Evolutionary conservation across 192 early-diverging fungal genomes (phyloP), one percentile per base, ranked within the genome.

Genomic region (Radiomyces spectabilis): DNA sequence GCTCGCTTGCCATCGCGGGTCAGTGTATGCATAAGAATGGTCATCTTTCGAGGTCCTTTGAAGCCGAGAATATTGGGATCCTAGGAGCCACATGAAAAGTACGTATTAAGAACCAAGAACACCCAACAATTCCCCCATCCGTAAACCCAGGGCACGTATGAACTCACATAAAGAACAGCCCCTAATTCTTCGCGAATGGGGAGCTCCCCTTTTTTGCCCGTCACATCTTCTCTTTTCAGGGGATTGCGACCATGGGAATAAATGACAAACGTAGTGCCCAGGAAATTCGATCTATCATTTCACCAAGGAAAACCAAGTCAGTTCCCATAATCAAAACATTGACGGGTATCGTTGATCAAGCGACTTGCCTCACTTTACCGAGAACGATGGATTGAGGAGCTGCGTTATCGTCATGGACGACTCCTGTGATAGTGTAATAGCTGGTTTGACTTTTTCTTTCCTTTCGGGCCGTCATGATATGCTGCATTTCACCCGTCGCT

Each of bases 31-130:
- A 94, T 63, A 22, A 95, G 51, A 3, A 91, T 84, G 0, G 86
- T 88, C 87, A 95, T 95, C 64, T 88, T 92, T 18, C 94, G 83
- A 8, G 94, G 95, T 0, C 94, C 95, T 60, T 89, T 89, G 51
- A 87, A 79, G 18, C 94, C 92, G 26, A 95, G 70, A 16, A 95
- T 81, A 60, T 91, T 91, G 1, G 87, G 84, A 29, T 95, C 87
- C 82, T 93, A 65, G 18, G 1, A 24, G 7, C 44, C 33, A 19
- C n/a, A 19, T 9, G 6, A 26, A 35, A 34, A n/a, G 7, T 48
- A 5, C 40, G 18, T 5, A 12, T 8, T 25, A 24, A 35, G 56
- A 25, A 21, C 2, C 9, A 39, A 46, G 16, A 66, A 16, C 10
- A 57, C 26, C 31, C 37, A 29, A 47, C 8, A 43, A 15, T 8